Percentiles rank a stretch among this genome's conserved stretches.
These are phyloP conservation scores for Dichomitus squalens DNA, from an alignment of 1,284 basidiomycete species.

Conservation along the genomic window DNA sequence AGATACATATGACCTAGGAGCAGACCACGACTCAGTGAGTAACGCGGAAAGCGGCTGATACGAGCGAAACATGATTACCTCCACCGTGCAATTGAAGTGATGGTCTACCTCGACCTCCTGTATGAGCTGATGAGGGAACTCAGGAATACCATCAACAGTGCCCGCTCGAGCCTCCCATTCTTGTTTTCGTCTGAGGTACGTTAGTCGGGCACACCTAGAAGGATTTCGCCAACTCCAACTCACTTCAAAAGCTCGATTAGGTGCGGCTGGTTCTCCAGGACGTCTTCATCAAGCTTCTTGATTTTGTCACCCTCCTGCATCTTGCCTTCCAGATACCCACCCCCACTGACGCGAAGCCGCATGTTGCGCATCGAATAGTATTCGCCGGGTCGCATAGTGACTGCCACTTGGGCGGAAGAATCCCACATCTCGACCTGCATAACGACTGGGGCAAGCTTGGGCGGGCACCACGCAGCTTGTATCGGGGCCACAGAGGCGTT, in stretches of 20 bases:
- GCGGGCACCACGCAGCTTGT: slow-evolving; percentile 50
- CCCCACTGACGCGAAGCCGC: slow-evolving; percentile 42
- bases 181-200: slow-evolving; percentile 52
- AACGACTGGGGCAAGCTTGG: slow-evolving; percentile 43
- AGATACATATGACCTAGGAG: slow-evolving; percentile 49
- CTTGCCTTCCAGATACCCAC: slow-evolving; percentile 55
- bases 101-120: slow-evolving; percentile 43
- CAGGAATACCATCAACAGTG: slow-evolving; percentile 25
- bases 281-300: slow-evolving; percentile 42
- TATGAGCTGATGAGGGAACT: slow-evolving; percentile 50
- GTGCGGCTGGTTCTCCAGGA: slow-evolving; percentile 38
- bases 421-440: slow-evolving; percentile 65
- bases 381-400: slow-evolving; percentile 48
- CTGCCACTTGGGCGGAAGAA: slow-evolving; percentile 41
- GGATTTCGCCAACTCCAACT: slow-evolving; percentile 28
- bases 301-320: slow-evolving; percentile 49
- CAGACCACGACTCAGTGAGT: neutral
- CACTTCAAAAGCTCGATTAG: slow-evolving; percentile 57
- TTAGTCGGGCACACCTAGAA: slow-evolving; percentile 7
- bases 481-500: slow-evolving; percentile 38
- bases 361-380: slow-evolving; percentile 61
- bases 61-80: slow-evolving; percentile 42
- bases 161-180: slow-evolving; percentile 43
- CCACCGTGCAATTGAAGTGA: slow-evolving; percentile 59
- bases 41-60: no score